Base-by-base conservation (phyloP, 1,139 yeast genomes). In the Saccharomycopsis phalli region DNA sequence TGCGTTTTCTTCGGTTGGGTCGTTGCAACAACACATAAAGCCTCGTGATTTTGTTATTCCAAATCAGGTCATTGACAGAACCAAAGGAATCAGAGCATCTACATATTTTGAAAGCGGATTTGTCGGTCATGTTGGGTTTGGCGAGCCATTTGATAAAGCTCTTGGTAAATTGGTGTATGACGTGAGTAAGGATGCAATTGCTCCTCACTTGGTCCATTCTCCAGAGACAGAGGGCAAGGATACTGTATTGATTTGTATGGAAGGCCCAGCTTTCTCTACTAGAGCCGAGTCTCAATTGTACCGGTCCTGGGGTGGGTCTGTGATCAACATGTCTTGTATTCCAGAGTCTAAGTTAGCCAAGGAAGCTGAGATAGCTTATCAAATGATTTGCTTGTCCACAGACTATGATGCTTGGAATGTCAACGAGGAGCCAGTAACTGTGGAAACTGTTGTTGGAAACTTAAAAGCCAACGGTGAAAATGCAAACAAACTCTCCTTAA, bases 401-500 rank as follows among this genome's bases (percentile, higher is more conserved):
- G 98, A 93, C 61, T 91, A 93, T 61, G 98, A 91, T 58, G 94
- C 98, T 18, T 91, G 98, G 98, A 82, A 87, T 57, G 95, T 82
- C 53, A 76, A 74, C 44, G 96, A 80, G 57, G 97, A 88, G 53
- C 93, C 97, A 2, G 98, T 91, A 36, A 88, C 97, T 10, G 97
- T 93, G 14, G 96, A 88, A 62, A 82, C 94, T 4, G 96, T 91
- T 35, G 88, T 91, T 41, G 86, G 94, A 41, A 86, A 91, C 60
- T 71, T 91, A 58, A 75, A 75, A 57, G 94, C 95, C 50, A 91
- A 91, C 63, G 71, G 86, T 38, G 80, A 76, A 36, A 88, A 88
- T 56, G 98, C 98, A 10, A 81, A 83, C 56, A 67, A 65, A 47
- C 64, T 91, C 45, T 87, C 94, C 19, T 78, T 76, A 39, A 72